Base-by-base conservation (phyloP, 495 filamentous ascomycete species). In the Penicillium arizonense region DNA sequence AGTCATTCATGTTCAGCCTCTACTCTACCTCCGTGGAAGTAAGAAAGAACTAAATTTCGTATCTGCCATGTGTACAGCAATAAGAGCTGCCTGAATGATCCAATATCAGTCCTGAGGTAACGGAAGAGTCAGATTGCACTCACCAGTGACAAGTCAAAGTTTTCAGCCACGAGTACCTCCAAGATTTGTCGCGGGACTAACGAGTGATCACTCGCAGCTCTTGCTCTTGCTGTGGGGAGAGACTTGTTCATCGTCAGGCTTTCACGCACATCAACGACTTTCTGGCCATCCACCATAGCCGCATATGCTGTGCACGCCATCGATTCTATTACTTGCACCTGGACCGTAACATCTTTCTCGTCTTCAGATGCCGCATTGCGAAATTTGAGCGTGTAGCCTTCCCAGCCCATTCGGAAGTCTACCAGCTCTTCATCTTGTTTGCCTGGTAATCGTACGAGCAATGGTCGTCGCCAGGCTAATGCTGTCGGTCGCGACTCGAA, bases 251-350 rank as follows among this genome's bases (percentile, higher is more conserved):
- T 47, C 21, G 52, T 47, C 35, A 61, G 38, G 39, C 55, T 64
- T 14, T 61, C 55, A 13, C 61, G 58, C 1, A 64, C 32, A 57
- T 64, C 55, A 3, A 53, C 52, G 8, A 64, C 52, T 20, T 49
- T 58, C 13, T 42, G 32, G 23, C 43, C 48, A 10, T 16, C 52
- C 28, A 55, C 47, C 5, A 24, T 40, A 0, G 40, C 45, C 0
- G 39, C 39, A 26, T 42, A 59, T 12, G 24, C 46, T 7, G 14
- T 36, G 9, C 40, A 50, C 24, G 38, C 42, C 2, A 16, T 20
- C 16, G 40, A 11, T 12, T 38, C 36, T 4, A 34, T 33, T 5
- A 28, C 28, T 12, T 37, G 44, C 18, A 63, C 43, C 18, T 56
- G 44, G 30, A 59, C 7, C 2, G 28, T 52, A 2, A 54, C 56